Conservation (phyloP, 371 early-diverging fungal species). For the Umbelopsis sp. region DNA sequence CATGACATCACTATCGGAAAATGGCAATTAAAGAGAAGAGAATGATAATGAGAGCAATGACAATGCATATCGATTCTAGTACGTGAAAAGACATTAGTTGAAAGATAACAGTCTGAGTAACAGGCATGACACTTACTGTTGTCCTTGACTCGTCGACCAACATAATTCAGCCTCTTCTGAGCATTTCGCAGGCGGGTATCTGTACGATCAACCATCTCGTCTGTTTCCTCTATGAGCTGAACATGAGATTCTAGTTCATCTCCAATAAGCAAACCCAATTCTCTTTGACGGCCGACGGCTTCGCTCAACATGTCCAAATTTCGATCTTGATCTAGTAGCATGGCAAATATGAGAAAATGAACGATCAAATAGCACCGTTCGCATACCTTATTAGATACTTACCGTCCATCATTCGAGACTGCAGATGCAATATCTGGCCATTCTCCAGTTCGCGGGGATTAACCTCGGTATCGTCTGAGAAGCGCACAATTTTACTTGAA, state of each 20-base stretch:
- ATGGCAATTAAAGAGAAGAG: constrained; percentile 47
- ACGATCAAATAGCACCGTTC: neutral
- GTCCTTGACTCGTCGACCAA: constrained; percentile 48
- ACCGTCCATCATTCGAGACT: constrained; percentile 80
- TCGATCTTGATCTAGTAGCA: constrained; percentile 70
- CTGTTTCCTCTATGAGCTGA: constrained; percentile 77
- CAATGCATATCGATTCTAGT: constrained; percentile 51
- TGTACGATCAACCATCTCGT: constrained; percentile 66
- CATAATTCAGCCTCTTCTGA: constrained; percentile 48
- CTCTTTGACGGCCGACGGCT: constrained; percentile 74
- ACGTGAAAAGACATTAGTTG: neutral
- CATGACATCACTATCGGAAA: constrained; percentile 27
- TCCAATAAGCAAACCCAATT: constrained; percentile 74
- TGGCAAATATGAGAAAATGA: constrained; percentile 1
- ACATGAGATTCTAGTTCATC: constrained; percentile 80
- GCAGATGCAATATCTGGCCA: constrained; percentile 71
- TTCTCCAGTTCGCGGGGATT: constrained; percentile 57
- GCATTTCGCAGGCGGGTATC: constrained; percentile 60
- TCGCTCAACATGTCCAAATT: constrained; percentile 72
- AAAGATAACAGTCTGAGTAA: neutral
- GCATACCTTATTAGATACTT: neutral
- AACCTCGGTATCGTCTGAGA: constrained; percentile 47
- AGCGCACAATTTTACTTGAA: constrained; percentile 47
- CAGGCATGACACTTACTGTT: constrained; percentile 39
- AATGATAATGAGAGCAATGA: constrained; percentile 46